A percentile compares a stretch with the other conserved stretches of the same genome.
Conservation (phyloP, 495 filamentous ascomycete species). For the Thermothielavioides terrestris region DNA sequence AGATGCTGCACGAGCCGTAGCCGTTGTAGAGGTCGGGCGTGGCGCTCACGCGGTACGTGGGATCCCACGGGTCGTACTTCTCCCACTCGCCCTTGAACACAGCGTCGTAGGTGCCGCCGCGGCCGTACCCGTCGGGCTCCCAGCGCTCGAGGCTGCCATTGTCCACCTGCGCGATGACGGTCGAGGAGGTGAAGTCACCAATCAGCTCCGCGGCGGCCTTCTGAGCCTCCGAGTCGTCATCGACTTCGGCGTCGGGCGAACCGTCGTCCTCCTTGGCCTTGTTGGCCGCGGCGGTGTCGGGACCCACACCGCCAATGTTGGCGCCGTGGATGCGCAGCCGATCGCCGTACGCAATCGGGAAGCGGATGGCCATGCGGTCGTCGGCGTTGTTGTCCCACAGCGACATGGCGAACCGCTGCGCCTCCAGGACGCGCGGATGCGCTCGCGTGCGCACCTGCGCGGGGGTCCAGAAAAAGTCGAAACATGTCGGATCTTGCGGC, state of each 20-base stretch:
- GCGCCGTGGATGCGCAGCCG: constrained; percentile 64
- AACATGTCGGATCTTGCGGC: constrained; percentile 62
- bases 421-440: constrained; percentile 61
- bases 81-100: constrained; percentile 80
- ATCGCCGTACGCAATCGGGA: constrained; percentile 75
- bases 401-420: constrained; percentile 72
- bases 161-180: constrained; percentile 65
- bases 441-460: constrained; percentile 70
- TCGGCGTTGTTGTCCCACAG: constrained; percentile 72
- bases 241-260: constrained; percentile 14
- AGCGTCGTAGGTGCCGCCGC: constrained; percentile 59
- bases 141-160: constrained; percentile 82
- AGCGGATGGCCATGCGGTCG: constrained; percentile 45
- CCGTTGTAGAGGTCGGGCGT: constrained; percentile 80
- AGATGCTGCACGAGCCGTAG: constrained; percentile 75
- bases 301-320: constrained; percentile 30
- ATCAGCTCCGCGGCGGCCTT: constrained; percentile 31
- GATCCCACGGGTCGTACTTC: constrained; percentile 77
- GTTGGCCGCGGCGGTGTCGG: constrained; percentile 14
- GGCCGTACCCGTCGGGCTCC: constrained; percentile 77
- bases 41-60: constrained; percentile 60
- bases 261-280: constrained; percentile 22
- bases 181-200: constrained; percentile 37
- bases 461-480: constrained; percentile 88
- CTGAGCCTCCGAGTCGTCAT: constrained; percentile 14